Evolutionary conservation across 441 rosid genomes (phyloP).

Genomic region (Rhodomyrtus psidioides): DNA sequence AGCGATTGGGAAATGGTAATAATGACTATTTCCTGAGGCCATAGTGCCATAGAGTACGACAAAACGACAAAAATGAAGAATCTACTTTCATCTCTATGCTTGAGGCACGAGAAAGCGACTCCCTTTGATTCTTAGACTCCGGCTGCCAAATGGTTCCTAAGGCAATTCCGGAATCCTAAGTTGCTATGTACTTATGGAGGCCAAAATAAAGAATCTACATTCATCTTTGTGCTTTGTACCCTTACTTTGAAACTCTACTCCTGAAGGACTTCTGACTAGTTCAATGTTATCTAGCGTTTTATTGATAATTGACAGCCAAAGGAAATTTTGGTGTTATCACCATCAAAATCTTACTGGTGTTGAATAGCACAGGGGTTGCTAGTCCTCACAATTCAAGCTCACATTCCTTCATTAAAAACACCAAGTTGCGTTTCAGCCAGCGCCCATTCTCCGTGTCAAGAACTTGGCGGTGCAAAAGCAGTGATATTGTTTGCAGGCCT

Average conservation of each 20-base stretch:
- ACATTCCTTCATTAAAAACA: slow-evolving; percentile 39
- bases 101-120: not conserved
- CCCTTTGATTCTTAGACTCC: not conserved
- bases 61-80: not conserved
- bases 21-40: not conserved
- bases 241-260: not conserved
- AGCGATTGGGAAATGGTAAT: not conserved
- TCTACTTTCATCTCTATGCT: not conserved
- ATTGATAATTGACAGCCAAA: not conserved
- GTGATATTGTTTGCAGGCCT: slow-evolving; percentile 61
- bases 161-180: not conserved
- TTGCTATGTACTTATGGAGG: not conserved
- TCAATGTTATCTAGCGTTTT: not conserved
- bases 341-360: not conserved
- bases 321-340: not conserved
- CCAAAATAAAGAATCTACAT: not conserved
- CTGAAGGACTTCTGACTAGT: not conserved
- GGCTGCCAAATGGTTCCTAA: not conserved
- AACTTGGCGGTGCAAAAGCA: slow-evolving; percentile 24
- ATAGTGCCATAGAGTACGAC: not conserved
- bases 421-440: slow-evolving; percentile 16
- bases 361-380: slow-evolving; percentile 51
- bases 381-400: slow-evolving; percentile 60
- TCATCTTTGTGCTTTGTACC: not conserved
- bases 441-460: slow-evolving; percentile 17